Evolutionary conservation across 2,329 filamentous ascomycete genomes (phyloP).

Genomic region (Colletotrichum tofieldiae): DNA sequence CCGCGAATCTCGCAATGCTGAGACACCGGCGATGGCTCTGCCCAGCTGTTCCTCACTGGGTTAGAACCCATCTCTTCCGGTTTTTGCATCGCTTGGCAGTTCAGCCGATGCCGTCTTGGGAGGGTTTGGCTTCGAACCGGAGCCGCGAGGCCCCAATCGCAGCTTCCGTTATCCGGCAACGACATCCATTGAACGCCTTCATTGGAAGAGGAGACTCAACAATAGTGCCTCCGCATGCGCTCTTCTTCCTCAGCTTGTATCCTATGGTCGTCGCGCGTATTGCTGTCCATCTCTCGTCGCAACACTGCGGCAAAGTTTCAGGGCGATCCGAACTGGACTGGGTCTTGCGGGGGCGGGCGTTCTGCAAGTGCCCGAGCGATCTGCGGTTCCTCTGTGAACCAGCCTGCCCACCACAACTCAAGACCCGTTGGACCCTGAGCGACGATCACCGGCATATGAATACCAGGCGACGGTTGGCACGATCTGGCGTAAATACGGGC

Average conservation of each 20-base stretch:
- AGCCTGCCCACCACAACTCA: constrained; percentile 21
- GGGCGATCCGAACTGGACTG: constrained; percentile 33
- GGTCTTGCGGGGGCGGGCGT: constrained; percentile 36
- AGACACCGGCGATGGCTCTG: not conserved
- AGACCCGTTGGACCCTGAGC: constrained; percentile 35
- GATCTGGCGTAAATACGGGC: constrained; percentile 5
- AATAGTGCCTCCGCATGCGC: not conserved
- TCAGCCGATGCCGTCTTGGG: constrained; percentile 29
- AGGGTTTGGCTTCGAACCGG: not conserved
- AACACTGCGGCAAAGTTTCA: constrained; percentile 33
- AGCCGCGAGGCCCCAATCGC: too few species aligned
- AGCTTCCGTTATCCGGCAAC: not conserved
- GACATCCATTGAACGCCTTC: not conserved
- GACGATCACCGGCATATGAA: constrained; percentile 34
- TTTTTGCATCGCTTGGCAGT: constrained; percentile 28
- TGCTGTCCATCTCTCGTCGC: constrained; percentile 5
- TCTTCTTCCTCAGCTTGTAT: not conserved
- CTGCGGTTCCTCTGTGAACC: constrained; percentile 28
- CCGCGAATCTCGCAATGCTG: not conserved
- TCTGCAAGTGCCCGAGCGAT: constrained; percentile 38
- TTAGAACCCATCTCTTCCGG: not conserved
- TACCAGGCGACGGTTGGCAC: not conserved
- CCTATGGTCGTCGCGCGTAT: not conserved
- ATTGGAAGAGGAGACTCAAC: not conserved
- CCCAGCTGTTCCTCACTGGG: not conserved